Conservation (phyloP, 139 green algal species). For the Closterium sp. region DNA sequence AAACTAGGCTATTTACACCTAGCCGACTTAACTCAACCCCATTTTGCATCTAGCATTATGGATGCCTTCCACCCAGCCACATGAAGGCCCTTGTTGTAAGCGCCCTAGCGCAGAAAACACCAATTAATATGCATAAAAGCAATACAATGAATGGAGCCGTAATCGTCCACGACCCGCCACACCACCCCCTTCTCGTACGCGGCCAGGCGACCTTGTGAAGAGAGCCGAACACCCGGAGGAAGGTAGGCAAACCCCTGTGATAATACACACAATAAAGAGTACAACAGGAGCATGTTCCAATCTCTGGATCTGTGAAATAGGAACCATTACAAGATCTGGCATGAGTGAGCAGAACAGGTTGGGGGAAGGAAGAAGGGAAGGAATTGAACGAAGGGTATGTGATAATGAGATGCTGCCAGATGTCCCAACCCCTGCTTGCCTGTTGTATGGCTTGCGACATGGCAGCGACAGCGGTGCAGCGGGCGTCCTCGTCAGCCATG, state of each 20-base stretch:
- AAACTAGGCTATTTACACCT: neutral
- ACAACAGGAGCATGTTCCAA: neutral
- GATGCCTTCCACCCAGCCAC: neutral
- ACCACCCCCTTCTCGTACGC: slow-evolving; percentile 27
- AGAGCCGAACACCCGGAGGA: slow-evolving; percentile 25
- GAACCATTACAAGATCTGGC: too few species aligned
- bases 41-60: neutral
- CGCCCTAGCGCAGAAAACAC: slow-evolving; percentile 7
- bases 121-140: slow-evolving; percentile 28
- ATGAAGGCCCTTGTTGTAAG: neutral
- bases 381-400: neutral
- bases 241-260: slow-evolving; percentile 32
- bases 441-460: slow-evolving; percentile 39
- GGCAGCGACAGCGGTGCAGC: slow-evolving; percentile 6
- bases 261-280: neutral
- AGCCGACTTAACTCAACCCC: neutral
- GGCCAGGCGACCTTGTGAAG: slow-evolving; percentile 11
- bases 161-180: slow-evolving; percentile 46
- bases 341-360: too few species aligned
- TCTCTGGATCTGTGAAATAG: too few species aligned
- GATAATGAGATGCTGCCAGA: neutral
- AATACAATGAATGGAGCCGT: slow-evolving; percentile 35
- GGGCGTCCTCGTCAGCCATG: slow-evolving; percentile 23
- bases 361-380: neutral
- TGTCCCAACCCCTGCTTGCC: neutral